Percentiles rank a stretch among this genome's conserved stretches.
These are phyloP conservation scores for Ceratocystis cubensis DNA, from an alignment of 2,329 filamentous ascomycete genomes.

Conservation along the genomic window DNA sequence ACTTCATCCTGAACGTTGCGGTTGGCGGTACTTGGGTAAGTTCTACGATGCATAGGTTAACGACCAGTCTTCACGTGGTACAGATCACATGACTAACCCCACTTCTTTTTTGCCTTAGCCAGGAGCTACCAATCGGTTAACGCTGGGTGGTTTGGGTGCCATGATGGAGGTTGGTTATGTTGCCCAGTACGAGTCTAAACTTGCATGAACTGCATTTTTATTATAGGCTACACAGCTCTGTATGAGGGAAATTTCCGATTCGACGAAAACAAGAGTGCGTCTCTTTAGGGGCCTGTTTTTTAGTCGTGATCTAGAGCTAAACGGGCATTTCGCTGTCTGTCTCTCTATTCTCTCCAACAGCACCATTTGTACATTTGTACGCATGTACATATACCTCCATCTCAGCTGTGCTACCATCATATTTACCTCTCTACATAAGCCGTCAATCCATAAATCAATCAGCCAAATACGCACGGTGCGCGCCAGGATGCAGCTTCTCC, in stretches of 20 bases:
- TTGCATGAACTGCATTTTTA: neutral
- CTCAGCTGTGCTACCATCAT: neutral
- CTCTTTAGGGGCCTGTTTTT: too few relatives aligned
- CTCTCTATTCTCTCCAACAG: slow-evolving; percentile 1
- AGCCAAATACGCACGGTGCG: neutral
- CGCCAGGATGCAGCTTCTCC: neutral
- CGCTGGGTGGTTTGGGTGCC: slow-evolving; percentile 31
- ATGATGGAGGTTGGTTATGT: slow-evolving; percentile 25
- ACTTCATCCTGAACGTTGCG: slow-evolving; percentile 43
- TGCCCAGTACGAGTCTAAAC: slow-evolving; percentile 22
- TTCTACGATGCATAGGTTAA: slow-evolving; percentile 20
- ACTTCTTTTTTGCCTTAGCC: slow-evolving; percentile 29
- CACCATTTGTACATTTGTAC: neutral
- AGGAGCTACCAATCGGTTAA: slow-evolving; percentile 36
- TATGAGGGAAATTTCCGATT: neutral
- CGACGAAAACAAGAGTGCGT: neutral
- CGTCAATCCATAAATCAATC: neutral
- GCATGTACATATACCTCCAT: slow-evolving; percentile 1
- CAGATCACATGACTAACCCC: slow-evolving; percentile 16
- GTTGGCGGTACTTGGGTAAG: slow-evolving; percentile 43
- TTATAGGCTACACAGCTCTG: too few relatives aligned
- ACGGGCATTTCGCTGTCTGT: neutral
- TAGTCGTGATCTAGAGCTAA: neutral
- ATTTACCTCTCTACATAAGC: neutral
- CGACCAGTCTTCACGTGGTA: neutral